Conservation (phyloP, 495 filamentous ascomycete species). For the Trichoderma parareesei region DNA sequence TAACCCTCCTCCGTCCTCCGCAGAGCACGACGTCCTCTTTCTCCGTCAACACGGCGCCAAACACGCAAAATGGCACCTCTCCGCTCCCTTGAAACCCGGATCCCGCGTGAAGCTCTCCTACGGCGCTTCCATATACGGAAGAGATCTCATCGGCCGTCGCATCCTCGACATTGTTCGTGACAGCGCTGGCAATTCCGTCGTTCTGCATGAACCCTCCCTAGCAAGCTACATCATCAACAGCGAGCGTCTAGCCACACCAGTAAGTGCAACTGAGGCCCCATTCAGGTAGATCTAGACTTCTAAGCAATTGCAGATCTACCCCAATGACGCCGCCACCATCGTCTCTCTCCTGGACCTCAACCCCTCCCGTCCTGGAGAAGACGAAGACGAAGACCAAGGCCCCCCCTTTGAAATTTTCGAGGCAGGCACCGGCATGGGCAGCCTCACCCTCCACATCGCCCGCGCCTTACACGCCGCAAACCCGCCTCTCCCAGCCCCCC, state of each 20-base stretch:
- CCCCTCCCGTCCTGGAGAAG: slow-evolving; percentile 31
- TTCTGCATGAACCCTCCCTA: slow-evolving; percentile 4
- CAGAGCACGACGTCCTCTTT: slow-evolving; percentile 13
- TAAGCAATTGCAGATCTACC: slow-evolving; percentile 42
- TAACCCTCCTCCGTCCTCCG: not conserved
- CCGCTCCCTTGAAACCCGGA: not conserved
- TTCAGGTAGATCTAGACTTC: not conserved
- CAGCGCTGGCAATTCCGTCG: slow-evolving; percentile 6
- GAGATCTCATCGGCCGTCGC: slow-evolving; percentile 7
- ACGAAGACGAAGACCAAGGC: slow-evolving; percentile 17
- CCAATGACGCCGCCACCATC: slow-evolving; percentile 62
- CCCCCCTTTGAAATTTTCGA: slow-evolving; percentile 62
- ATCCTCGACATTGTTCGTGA: slow-evolving; percentile 11
- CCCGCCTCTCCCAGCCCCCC: slow-evolving; percentile 22
- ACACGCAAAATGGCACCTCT: slow-evolving; percentile 8
- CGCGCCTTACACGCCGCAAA: slow-evolving; percentile 72
- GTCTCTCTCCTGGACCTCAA: slow-evolving; percentile 69
- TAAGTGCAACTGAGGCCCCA: not conserved
- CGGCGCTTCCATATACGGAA: not conserved
- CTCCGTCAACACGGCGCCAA: slow-evolving; percentile 8
- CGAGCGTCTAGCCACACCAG: slow-evolving; percentile 1
- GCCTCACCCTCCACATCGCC: slow-evolving; percentile 62
- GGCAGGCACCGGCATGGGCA: slow-evolving; percentile 73
- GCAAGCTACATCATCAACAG: slow-evolving; percentile 11
- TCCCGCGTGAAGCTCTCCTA: not conserved